Conservation (phyloP, 176 grass and related monocot species). For the Miscanthus lutarioriparius region DNA sequence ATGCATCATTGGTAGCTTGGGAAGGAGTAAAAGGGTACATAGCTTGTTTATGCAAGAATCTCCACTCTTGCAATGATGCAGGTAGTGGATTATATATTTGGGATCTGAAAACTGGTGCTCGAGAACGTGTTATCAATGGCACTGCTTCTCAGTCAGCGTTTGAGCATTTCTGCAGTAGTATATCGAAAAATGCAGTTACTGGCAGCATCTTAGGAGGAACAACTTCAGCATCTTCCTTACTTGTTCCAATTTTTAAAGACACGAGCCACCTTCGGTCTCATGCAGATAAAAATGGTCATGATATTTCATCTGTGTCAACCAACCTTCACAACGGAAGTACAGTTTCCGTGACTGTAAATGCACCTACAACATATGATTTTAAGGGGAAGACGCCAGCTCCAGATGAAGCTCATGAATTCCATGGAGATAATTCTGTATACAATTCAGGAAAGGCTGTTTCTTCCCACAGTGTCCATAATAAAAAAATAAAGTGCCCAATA, state of each 20-base stretch:
- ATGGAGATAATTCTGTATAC: constrained; percentile 52
- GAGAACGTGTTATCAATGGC: constrained; percentile 71
- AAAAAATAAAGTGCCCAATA: constrained; percentile 70
- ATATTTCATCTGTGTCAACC: constrained; percentile 25
- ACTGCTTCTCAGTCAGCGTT: constrained; percentile 78
- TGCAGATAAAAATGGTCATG: constrained; percentile 36
- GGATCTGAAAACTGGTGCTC: constrained; percentile 90
- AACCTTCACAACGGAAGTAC: constrained; percentile 47
- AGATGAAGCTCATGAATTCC: constrained; percentile 39
- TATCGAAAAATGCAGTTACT: constrained; percentile 80
- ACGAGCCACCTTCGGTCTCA: constrained; percentile 29
- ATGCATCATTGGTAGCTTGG: constrained; percentile 89
- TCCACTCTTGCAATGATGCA: constrained; percentile 54
- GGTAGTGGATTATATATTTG: constrained; percentile 80
- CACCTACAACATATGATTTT: constrained; percentile 32
- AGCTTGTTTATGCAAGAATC: constrained; percentile 83
- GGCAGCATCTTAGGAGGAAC: constrained; percentile 87
- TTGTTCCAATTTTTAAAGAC: constrained; percentile 71
- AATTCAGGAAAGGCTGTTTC: constrained; percentile 43
- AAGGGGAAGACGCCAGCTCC: constrained; percentile 54
- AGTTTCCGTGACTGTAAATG: constrained; percentile 35
- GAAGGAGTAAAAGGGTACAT: constrained; percentile 90
- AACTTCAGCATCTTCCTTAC: constrained; percentile 84
- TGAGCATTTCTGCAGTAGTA: constrained; percentile 88
- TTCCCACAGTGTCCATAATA: constrained; percentile 33